phyloP scores from a whole-genome alignment of 2,329 filamentous ascomycete genomes.

The Penicillium sp. region DNA sequence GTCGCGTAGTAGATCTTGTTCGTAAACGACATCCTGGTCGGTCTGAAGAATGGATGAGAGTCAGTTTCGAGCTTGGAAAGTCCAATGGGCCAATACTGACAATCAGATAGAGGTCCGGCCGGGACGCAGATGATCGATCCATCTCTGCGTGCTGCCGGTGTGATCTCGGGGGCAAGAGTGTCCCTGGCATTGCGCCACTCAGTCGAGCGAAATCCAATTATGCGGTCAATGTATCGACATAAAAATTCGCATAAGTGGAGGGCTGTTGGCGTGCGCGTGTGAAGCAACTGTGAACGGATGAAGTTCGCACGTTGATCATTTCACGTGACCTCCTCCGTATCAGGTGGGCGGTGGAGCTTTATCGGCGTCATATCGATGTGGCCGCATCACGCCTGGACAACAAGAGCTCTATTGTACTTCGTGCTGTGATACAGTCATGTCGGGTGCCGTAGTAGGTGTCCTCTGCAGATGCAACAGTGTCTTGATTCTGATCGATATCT shows the following conservation, averaged over 20 bases:
- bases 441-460: constrained; percentile 40
- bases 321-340: constrained; percentile 28
- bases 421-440: constrained; percentile 37
- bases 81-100: constrained; percentile 33
- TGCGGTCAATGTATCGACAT: constrained; percentile 32
- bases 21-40: constrained; percentile 91
- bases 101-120: constrained; percentile 49
- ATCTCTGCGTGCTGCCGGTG: constrained; percentile 46
- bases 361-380: constrained; percentile 35
- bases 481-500: constrained; percentile 21
- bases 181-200: constrained; percentile 53
- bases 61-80: constrained; percentile 29
- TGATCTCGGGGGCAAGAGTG: constrained; percentile 49
- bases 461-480: constrained; percentile 12
- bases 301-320: constrained; percentile 22
- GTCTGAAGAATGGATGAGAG: constrained; percentile 55
- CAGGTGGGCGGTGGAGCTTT: constrained; percentile 27
- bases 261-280: constrained; percentile 29
- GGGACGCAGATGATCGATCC: constrained; percentile 43
- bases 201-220: constrained; percentile 37
- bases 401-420: constrained; percentile 29
- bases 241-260: constrained; percentile 28
- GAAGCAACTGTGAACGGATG: constrained; percentile 21
- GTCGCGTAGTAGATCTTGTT: constrained; percentile 90
- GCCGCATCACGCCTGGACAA: constrained; percentile 19